A percentile compares a stretch with the other conserved stretches of the same genome.
phyloP scores from a whole-genome alignment of 1,284 basidiomycete genomes.

The Cutaneotrichosporon cavernicola region DNA sequence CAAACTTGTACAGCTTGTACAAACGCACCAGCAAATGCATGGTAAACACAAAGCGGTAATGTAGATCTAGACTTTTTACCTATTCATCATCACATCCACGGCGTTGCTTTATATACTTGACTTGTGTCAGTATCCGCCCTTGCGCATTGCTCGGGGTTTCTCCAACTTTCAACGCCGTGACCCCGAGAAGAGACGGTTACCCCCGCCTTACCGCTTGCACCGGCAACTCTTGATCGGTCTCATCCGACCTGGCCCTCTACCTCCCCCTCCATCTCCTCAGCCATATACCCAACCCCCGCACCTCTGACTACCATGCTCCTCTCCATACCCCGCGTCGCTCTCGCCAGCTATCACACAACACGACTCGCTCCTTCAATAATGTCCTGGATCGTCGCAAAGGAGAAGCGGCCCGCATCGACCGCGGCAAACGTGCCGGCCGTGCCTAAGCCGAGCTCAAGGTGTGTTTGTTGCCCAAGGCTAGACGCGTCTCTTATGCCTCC shows the following conservation, averaged over 20 bases:
- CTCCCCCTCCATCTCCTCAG: not conserved
- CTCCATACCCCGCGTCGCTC: not conserved
- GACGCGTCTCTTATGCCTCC: not conserved
- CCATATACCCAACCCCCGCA: not conserved
- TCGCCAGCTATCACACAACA: not conserved
- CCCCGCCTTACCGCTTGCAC: not conserved
- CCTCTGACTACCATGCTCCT: slow-evolving; percentile 1
- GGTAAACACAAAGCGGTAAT: not conserved
- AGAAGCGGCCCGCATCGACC: slow-evolving; percentile 1
- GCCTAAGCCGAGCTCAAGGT: slow-evolving; percentile 10
- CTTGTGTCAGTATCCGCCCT: not conserved
- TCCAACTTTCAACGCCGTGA: not conserved
- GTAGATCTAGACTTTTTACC: not conserved
- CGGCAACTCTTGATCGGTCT: not conserved
- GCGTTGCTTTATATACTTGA: not conserved
- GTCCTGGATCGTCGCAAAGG: slow-evolving; percentile 8
- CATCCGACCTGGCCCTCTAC: not conserved
- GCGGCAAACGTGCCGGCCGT: slow-evolving; percentile 2
- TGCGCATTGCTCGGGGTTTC: not conserved
- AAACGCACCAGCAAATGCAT: not conserved
- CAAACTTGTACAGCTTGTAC: no score
- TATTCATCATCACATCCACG: no score
- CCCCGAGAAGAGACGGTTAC: not conserved
- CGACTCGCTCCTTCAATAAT: not conserved
- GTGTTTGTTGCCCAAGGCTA: not conserved